Base-by-base conservation (phyloP, 2,329 filamentous ascomycete genomes). In the Colletotrichum agaves region DNA sequence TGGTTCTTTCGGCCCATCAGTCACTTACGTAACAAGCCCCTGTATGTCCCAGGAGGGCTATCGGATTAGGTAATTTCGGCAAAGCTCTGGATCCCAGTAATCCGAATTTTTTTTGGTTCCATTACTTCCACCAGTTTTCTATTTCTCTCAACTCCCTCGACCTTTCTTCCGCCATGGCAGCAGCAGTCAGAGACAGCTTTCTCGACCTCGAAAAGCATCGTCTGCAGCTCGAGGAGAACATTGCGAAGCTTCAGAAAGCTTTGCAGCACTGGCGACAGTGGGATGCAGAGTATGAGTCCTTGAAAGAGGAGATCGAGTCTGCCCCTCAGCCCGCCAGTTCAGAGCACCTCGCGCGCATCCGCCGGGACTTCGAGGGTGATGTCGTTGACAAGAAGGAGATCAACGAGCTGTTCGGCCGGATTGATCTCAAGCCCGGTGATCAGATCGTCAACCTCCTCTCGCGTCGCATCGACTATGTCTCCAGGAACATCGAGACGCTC, bases 181-280 rank as follows among this genome's bases (percentile, higher is more conserved):
- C 75, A 47, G 67, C 75, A 47, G 72, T 73, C 57, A 81, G 78
- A 71, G 84, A 87, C 71, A 85, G 84, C 61, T 84, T 94, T 57
- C 81, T 87, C 49, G 87, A 90, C 74, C 85, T 97, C 46, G 93
- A 97, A 78, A 87, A 87, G 69, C 92, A 95, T 75, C 88, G 93
- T 15, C 82, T 87, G 71, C 85, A 90, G 69, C 89, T 98, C 7
- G 93, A 97, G 78, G 86, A 89, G 41, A 93, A 91, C 71, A 86
- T 97, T 52, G 81, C 85, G 56, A 89, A 93, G 76, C 86, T 98
- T 19, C 88, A 88, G 62, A 88, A 91, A 74, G 90, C 92, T 6
- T 85, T 98, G 60, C 89, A 90, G 70, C 91, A 97, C 81, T 99
- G 95, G 95, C 91, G 93, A 71, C 90, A 90, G 61, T 97, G 93